Conservation (phyloP, 164 flowering plant species). For the Vitis labrusca region DNA sequence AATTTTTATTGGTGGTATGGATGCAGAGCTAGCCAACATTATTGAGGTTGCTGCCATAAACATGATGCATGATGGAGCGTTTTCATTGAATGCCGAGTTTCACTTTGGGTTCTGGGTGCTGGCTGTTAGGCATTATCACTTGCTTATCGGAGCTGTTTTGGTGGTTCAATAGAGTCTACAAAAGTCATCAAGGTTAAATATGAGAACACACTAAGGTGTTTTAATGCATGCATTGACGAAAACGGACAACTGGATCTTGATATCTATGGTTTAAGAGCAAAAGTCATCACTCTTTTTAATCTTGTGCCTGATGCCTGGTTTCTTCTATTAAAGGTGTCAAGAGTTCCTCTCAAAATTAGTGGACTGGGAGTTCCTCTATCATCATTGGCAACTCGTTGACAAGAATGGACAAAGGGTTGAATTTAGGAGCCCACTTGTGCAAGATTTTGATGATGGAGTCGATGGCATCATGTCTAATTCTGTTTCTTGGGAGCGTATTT, state of each 20-base stretch:
- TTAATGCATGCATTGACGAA: conserved; percentile 41
- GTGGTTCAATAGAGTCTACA: no score
- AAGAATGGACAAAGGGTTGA: conserved; percentile 32
- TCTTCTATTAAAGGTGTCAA: conserved; percentile 87
- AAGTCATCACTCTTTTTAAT: conserved; percentile 55
- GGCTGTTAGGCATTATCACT: no score
- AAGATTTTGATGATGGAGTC: conserved; percentile 29
- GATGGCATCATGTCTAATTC: conserved; percentile 40
- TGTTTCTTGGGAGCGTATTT: conserved; percentile 89
- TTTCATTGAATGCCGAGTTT: no score
- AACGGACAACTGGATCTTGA: conserved; percentile 45
- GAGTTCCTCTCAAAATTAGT: conserved; percentile 69
- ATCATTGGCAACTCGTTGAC: conserved; percentile 92
- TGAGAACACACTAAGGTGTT: conserved; percentile 78
- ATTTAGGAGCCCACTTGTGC: conserved; percentile 25
- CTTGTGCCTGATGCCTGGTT: conserved; percentile 83
- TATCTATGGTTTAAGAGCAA: conserved; percentile 54
- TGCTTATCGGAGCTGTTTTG: no score
- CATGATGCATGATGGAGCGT: conserved; percentile 82
- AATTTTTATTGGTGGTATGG: conserved; percentile 82
- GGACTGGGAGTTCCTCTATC: conserved; percentile 87
- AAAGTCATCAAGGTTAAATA: conserved; percentile 52
- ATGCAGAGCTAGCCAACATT: conserved; percentile 95
- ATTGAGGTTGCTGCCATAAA: conserved; percentile 88
- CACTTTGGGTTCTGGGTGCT: no score